Conservation (phyloP, 2,329 filamentous ascomycete genomes). For the Nannizzia gypsea region DNA sequence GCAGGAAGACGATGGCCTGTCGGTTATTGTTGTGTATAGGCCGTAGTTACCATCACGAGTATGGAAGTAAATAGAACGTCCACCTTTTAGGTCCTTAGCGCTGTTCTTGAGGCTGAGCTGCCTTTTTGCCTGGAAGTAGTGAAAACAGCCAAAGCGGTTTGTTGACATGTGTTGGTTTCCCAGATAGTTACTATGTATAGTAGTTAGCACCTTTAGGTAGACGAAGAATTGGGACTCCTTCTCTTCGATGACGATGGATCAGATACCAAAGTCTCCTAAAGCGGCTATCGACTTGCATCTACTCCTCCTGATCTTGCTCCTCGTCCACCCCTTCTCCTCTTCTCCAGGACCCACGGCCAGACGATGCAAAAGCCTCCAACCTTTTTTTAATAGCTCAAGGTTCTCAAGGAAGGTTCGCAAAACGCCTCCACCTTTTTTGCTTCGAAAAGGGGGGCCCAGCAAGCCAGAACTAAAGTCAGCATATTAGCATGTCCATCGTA, state of each 20-base stretch:
- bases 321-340: not conserved
- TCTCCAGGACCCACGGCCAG: not conserved
- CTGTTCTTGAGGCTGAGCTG: not conserved
- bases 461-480: not conserved
- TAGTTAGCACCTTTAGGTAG: no score
- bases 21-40: not conserved
- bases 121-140: no score
- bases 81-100: not conserved
- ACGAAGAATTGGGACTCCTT: no score
- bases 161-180: no score
- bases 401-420: not conserved
- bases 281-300: conserved; percentile 4
- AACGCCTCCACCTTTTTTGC: not conserved
- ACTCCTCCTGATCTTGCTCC: no score
- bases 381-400: conserved; percentile 3
- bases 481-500: not conserved
- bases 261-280: not conserved
- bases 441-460: not conserved
- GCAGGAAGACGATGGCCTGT: not conserved
- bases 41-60: not conserved
- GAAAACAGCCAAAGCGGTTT: no score
- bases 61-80: not conserved
- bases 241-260: not conserved
- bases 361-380: conserved; percentile 1
- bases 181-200: no score